Evolutionary conservation across 805 yeast species (phyloP).

Genomic region (Cyberlindnera maritima): DNA sequence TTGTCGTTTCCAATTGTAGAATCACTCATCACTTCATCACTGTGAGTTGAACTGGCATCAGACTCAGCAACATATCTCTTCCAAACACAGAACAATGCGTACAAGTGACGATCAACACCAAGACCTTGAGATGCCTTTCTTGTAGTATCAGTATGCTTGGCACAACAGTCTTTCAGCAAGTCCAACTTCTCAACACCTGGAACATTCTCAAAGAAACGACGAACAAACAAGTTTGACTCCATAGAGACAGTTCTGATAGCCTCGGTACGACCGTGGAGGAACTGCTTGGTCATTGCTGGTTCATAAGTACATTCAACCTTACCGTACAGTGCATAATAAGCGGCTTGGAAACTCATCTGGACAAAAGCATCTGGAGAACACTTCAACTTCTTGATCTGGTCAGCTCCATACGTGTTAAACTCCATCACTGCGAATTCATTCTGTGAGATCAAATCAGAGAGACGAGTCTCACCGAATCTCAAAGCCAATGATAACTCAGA

Average conservation of each 20-base stretch:
- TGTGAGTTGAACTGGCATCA: slow-evolving; percentile 11
- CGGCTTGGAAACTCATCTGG: slow-evolving; percentile 91
- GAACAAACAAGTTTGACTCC: slow-evolving; percentile 77
- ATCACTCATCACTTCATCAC: slow-evolving; percentile 27
- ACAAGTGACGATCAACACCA: slow-evolving; percentile 92
- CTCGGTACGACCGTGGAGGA: slow-evolving; percentile 89
- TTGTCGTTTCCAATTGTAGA: slow-evolving; percentile 3
- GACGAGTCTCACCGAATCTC: slow-evolving; percentile 87
- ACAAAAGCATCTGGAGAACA: slow-evolving; percentile 93
- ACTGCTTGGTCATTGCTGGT: slow-evolving; percentile 92
- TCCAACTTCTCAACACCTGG: slow-evolving; percentile 54
- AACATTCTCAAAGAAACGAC: slow-evolving; percentile 75
- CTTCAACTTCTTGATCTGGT: slow-evolving; percentile 77
- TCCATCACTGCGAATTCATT: slow-evolving; percentile 83
- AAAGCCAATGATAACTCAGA: slow-evolving; percentile 74
- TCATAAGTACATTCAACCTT: slow-evolving; percentile 92
- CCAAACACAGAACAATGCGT: slow-evolving; percentile 87
- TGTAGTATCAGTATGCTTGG: slow-evolving; percentile 64
- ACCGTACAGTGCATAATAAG: slow-evolving; percentile 89
- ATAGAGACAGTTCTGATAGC: slow-evolving; percentile 83
- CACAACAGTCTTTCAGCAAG: slow-evolving; percentile 65
- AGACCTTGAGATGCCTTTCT: slow-evolving; percentile 67
- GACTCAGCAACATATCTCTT: slow-evolving; percentile 48
- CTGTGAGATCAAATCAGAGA: slow-evolving; percentile 83
- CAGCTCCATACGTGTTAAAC: slow-evolving; percentile 67